These are phyloP conservation scores for Nannizzia gypsea DNA, from an alignment of 2,329 filamentous ascomycete species.

Conservation along the genomic window DNA sequence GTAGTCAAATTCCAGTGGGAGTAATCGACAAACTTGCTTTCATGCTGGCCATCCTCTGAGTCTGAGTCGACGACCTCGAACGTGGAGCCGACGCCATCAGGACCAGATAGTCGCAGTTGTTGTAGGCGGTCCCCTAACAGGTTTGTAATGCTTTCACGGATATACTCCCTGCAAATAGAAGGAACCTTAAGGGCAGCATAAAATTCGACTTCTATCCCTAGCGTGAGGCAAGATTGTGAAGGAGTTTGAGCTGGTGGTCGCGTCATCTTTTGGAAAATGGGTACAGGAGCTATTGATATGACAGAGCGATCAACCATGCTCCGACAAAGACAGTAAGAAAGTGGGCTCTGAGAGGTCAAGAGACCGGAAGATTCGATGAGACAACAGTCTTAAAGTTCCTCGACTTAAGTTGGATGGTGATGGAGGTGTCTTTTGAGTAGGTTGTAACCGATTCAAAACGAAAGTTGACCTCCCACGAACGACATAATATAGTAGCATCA, in stretches of 20 bases:
- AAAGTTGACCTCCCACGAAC: not conserved
- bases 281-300: not conserved
- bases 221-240: conserved; percentile 8
- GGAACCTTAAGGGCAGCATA: conserved; percentile 14
- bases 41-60: not conserved
- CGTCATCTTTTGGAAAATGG: not conserved
- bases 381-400: not conserved
- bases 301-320: not conserved
- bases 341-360: not conserved
- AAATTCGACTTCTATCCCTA: conserved; percentile 13
- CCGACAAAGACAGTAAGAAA: not conserved
- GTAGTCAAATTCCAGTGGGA: conserved; percentile 11
- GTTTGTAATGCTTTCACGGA: conserved; percentile 3
- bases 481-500: not conserved
- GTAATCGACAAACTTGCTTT: conserved; percentile 5
- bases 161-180: conserved; percentile 7
- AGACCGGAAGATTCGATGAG: not conserved
- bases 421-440: not conserved
- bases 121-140: conserved; percentile 11
- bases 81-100: conserved; percentile 1
- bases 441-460: not conserved
- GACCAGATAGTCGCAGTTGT: conserved; percentile 7
- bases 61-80: conserved; percentile 8
- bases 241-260: not conserved
- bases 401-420: not conserved